phyloP scores from a whole-genome alignment of 768 basidiomycete species.

The Boletus subcaerulescens region DNA sequence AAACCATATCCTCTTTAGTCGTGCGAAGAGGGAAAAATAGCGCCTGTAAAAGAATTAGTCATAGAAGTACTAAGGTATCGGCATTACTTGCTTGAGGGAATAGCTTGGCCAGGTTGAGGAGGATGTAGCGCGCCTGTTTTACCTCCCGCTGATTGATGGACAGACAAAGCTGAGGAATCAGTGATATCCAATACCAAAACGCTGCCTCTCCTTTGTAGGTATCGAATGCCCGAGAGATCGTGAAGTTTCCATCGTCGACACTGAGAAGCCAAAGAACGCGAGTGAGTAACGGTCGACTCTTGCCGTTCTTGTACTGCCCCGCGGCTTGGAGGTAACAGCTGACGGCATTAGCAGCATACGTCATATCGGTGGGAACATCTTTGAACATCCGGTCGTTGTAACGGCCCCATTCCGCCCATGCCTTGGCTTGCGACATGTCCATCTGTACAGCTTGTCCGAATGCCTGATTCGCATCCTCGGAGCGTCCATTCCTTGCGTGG shows the following conservation, averaged over 20 bases:
- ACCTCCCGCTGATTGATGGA: constrained; percentile 91
- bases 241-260: constrained; percentile 74
- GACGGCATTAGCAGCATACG: constrained; percentile 85
- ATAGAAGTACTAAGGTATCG: not conserved
- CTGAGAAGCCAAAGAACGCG: constrained; percentile 96
- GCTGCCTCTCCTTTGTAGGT: constrained; percentile 95
- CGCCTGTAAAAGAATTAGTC: constrained; percentile 50
- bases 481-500: constrained; percentile 79
- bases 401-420: constrained; percentile 98
- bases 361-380: constrained; percentile 70
- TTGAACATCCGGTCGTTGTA: constrained; percentile 94
- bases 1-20: constrained; percentile 64
- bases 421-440: constrained; percentile 92
- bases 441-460: constrained; percentile 96
- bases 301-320: constrained; percentile 90
- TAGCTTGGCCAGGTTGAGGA: constrained; percentile 85
- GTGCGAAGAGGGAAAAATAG: constrained; percentile 95
- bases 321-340: constrained; percentile 98
- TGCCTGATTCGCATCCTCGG: constrained; percentile 86
- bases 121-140: constrained; percentile 85
- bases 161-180: constrained; percentile 90
- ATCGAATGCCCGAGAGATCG: constrained; percentile 82
- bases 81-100: constrained; percentile 77
- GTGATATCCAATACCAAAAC: constrained; percentile 98
- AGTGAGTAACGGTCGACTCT: constrained; percentile 86